These are phyloP conservation scores for Suillus placidus DNA, from an alignment of 768 basidiomycete species.

Conservation along the genomic window DNA sequence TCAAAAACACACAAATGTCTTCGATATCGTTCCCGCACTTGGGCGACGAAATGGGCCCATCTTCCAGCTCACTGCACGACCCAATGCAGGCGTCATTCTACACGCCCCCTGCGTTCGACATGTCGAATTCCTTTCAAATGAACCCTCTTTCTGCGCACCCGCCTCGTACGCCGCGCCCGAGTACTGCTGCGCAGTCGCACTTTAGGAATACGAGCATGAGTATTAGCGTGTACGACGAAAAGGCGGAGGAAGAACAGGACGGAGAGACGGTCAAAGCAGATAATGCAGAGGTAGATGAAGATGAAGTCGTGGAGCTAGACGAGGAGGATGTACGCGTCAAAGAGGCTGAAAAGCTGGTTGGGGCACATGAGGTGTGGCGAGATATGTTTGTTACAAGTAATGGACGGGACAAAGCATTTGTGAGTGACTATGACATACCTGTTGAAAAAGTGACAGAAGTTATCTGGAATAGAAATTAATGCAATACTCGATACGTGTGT, in stretches of 20 bases:
- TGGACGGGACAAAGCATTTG: conserved; percentile 85
- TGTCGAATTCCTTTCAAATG: conserved; percentile 70
- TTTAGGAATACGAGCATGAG: conserved; percentile 22
- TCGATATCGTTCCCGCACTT: conserved; percentile 63
- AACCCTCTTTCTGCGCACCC: conserved; percentile 81
- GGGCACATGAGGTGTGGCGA: conserved; percentile 73
- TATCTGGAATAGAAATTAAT: conserved; percentile 68
- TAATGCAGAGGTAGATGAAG: conserved; percentile 26
- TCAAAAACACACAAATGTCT: conserved; percentile 49
- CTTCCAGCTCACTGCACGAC: conserved; percentile 34
- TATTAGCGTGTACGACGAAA: conserved; percentile 43
- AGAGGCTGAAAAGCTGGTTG: conserved; percentile 49
- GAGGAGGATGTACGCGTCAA: conserved; percentile 50
- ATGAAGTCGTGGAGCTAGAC: conserved; percentile 48
- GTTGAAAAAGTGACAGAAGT: conserved; percentile 9
- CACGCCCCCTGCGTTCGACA: conserved; percentile 56
- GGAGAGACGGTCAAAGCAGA: conserved; percentile 22
- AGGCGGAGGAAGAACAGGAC: conserved; percentile 37
- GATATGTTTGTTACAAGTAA: conserved; percentile 77
- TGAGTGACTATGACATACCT: conserved; percentile 41
- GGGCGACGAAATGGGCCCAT: conserved; percentile 37
- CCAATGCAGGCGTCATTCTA: conserved; percentile 54
- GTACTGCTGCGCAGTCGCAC: conserved; percentile 28
- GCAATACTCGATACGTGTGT: conserved; percentile 79
- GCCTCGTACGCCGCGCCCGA: conserved; percentile 66